Evolutionary conservation across 2,329 filamentous ascomycete genomes (phyloP), one percentile per base, ranked within the genome.

Genomic region (Colletotrichum tropicicola): DNA sequence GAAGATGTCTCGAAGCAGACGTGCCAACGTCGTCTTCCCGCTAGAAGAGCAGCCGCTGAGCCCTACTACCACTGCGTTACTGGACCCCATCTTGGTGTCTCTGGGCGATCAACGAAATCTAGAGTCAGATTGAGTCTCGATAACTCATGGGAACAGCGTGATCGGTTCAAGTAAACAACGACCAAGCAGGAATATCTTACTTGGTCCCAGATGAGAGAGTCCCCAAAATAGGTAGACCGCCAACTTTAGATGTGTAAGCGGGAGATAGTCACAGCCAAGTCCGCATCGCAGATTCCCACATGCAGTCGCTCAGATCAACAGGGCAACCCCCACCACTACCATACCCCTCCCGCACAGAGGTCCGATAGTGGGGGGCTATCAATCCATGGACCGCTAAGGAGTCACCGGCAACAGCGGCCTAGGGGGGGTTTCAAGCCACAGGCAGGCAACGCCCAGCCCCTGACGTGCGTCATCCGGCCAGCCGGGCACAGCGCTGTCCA

Each of bases 1-100:
- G 72, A 98, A 94, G 69, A 97, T 90, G 74, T 92, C 89, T 63
- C 93, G 89, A 17, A 99, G 84, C 12, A 98, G 85, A 3, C 95
- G 88, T 19, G 94, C 92, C 13, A 99, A 87, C 3, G 96, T 98
- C 3, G 96, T 98, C 82, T 99, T 99, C 65, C 96, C 96, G 71
- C 92, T 95, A 4, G 92, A 97, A 2, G 95, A 98, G 68, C 92
- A 93, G 59, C 96, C 96, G 39, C 93, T 97, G 63, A 98, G 89
- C 65, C 90, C 93, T 58, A 98, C 82, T 44, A 97, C 81, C 65
- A 95, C 75, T 37, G 85, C 84, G 53, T 80, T 84, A 19, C 70
- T 74, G n/a, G 74, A 69, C 3, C 63, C 65, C 77, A 82, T 82
- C 7, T 32, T 69, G 48, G 44, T 10, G 8, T 30, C 6, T 30